Base-by-base conservation (phyloP, 2,329 filamentous ascomycete genomes). In the Neoascochyta sp. region DNA sequence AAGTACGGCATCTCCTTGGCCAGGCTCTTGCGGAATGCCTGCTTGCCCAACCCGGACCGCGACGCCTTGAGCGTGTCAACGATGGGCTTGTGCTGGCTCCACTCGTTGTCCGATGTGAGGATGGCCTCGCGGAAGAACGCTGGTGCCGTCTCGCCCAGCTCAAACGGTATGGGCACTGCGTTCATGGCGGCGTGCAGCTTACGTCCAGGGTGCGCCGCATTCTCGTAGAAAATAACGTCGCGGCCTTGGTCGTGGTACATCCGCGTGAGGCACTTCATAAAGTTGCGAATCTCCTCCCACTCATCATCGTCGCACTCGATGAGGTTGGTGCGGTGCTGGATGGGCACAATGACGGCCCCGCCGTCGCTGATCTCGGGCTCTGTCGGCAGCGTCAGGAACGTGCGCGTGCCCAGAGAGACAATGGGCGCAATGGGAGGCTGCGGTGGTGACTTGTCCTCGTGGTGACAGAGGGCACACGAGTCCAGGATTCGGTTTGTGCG, bases 1-100 rank as follows among this genome's bases (percentile, higher is more conserved):
- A 98, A 98, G 62, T 98, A 98, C 0, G 93, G 90, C 85, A 93
- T 90, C 68, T 98, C 90, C 66, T 93, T 95, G 9, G 86, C 86
- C 39, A 98, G 71, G 12, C 76, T 83, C 34, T 80, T 75, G 1
- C 90, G 75, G 61, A 98, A 98, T 2, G 92, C 89, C 30, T 75
- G 64, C 53, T 84, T 84, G 1, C 90, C 92, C 40, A 87, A 62
- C 0, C 84, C 86, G 3, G 78, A 73, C n/a, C 71, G 64, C 0
- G 78, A 74, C 18, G 69, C 69, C 39, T 79, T 78, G 7, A 77
- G 64, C 0, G 92, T 98, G 62, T 96, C 89, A 41, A 98, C 94
- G 40, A 98, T 71, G 59, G 95, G 95, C 55, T 82, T 82, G 63
- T 98, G 93, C 66, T 96, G 92, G 18, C 84, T 80, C 92, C 93